Evolutionary conservation across 257 asterid species (phyloP).

Genomic region (Gynochthodes officinalis): DNA sequence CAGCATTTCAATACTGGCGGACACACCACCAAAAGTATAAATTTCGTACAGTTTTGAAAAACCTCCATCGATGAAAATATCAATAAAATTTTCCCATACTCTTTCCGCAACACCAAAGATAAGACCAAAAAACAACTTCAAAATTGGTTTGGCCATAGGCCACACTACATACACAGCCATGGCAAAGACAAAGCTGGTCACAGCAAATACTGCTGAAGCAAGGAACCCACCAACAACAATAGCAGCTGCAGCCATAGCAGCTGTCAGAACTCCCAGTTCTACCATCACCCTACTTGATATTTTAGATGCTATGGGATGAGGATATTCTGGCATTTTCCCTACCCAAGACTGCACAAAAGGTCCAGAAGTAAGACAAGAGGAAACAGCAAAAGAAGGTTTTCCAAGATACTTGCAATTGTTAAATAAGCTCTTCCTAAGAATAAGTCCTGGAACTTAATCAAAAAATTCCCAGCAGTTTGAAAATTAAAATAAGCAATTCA

Average conservation of each 20-base stretch:
- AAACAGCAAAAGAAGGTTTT: slow-evolving; percentile 20
- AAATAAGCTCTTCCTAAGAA: neutral
- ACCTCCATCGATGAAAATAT: slow-evolving; percentile 68
- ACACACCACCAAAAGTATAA: slow-evolving; percentile 72
- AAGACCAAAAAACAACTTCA: slow-evolving; percentile 62
- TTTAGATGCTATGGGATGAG: slow-evolving; percentile 82
- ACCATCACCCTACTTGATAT: slow-evolving; percentile 91
- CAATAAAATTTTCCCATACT: slow-evolving; percentile 63
- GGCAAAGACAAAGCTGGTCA: slow-evolving; percentile 57
- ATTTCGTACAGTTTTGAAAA: slow-evolving; percentile 56
- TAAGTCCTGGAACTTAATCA: neutral
- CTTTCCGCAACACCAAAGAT: slow-evolving; percentile 55
- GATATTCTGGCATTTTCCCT: slow-evolving; percentile 78
- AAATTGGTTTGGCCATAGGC: slow-evolving; percentile 82
- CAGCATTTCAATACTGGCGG: slow-evolving; percentile 71
- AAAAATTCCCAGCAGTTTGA: neutral
- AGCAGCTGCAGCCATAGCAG: slow-evolving; percentile 81
- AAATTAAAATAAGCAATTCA: neutral
- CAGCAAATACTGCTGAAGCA: slow-evolving; percentile 93
- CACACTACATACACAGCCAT: slow-evolving; percentile 61
- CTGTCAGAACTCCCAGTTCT: slow-evolving; percentile 80
- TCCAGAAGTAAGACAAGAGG: slow-evolving; percentile 22
- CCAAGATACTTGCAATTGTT: slow-evolving; percentile 10
- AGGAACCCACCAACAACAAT: slow-evolving; percentile 74
- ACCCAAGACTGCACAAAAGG: slow-evolving; percentile 68